Evolutionary conservation across 371 early-diverging fungal genomes (phyloP).

Genomic region (Mucor saturninus): DNA sequence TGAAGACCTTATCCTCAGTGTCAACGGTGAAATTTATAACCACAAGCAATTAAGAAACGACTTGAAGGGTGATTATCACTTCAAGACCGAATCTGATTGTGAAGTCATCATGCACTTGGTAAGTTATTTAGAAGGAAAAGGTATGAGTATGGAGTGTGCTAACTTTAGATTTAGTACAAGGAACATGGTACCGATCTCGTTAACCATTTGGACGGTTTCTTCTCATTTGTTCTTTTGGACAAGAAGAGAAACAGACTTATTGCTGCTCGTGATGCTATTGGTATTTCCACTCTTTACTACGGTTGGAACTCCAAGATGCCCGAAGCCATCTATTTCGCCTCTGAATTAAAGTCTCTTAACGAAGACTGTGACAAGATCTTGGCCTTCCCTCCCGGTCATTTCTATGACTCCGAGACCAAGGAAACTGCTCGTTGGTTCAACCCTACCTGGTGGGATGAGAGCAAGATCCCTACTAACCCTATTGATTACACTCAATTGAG

Average conservation of each 20-base stretch:
- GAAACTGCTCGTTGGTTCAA: conserved; percentile 86
- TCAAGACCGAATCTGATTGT: conserved; percentile 96
- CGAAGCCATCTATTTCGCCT: conserved; percentile 88
- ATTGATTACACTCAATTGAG: conserved; percentile 75
- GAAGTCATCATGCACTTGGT: conserved; percentile 94
- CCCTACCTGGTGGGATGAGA: conserved; percentile 87
- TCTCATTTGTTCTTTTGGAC: conserved; percentile 92
- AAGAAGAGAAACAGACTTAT: conserved; percentile 78
- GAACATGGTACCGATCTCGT: conserved; percentile 84
- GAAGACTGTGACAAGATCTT: conserved; percentile 95
- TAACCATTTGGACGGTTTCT: conserved; percentile 92
- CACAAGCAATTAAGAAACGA: conserved; percentile 81
- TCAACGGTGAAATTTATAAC: conserved; percentile 99
- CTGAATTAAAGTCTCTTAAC: conserved; percentile 93
- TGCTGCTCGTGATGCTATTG: conserved; percentile 96
- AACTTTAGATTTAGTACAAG: conserved; percentile 68
- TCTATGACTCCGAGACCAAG: conserved; percentile 79
- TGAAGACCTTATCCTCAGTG: conserved; percentile 80
- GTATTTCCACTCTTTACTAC: conserved; percentile 96
- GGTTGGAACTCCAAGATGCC: conserved; percentile 86
- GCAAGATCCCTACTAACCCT: conserved; percentile 57
- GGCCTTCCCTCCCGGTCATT: conserved; percentile 95
- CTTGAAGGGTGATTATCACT: conserved; percentile 71
- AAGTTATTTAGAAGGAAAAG: conserved; percentile 27
- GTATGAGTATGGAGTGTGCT: neutral